Evolutionary conservation across 2,329 filamentous ascomycete genomes (phyloP).

Genomic region (Ophiocordyceps camponoti-rufipedis): DNA sequence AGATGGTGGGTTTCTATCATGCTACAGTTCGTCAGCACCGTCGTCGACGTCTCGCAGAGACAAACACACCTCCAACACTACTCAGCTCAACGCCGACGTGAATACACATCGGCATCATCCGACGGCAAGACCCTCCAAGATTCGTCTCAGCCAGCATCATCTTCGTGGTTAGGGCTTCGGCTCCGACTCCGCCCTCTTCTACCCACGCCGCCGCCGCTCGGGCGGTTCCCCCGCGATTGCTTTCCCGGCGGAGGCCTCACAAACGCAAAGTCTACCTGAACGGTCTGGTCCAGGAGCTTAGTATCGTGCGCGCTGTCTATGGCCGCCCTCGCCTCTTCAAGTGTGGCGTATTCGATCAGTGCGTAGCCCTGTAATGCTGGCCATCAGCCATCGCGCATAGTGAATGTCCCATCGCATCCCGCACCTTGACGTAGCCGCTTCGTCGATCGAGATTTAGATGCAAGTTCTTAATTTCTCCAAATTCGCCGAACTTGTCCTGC

Average conservation of each 20-base stretch:
- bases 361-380: constrained; percentile 48
- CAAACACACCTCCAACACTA: background rate
- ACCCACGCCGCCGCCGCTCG: background rate
- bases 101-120: background rate
- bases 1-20: too few relatives aligned
- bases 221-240: constrained; percentile 9
- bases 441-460: constrained; percentile 68
- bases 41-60: background rate
- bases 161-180: constrained; percentile 24
- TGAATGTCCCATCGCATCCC: background rate
- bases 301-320: constrained; percentile 63
- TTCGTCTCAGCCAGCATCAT: constrained; percentile 10
- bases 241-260: constrained; percentile 54
- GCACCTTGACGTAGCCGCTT: constrained; percentile 73
- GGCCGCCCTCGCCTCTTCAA: constrained; percentile 63
- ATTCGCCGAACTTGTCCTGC: constrained; percentile 68
- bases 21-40: background rate
- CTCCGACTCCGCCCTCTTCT: constrained; percentile 29
- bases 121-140: background rate
- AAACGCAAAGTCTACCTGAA: constrained; percentile 71
- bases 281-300: constrained; percentile 65
- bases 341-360: constrained; percentile 66
- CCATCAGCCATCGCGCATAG: background rate
- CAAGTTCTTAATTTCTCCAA: constrained; percentile 72
- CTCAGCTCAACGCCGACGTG: background rate